Percentiles rank a stretch among this genome's conserved stretches.
Evolutionary conservation across 2,329 filamentous ascomycete species (phyloP).

Genomic region (Zarea fungicola): DNA sequence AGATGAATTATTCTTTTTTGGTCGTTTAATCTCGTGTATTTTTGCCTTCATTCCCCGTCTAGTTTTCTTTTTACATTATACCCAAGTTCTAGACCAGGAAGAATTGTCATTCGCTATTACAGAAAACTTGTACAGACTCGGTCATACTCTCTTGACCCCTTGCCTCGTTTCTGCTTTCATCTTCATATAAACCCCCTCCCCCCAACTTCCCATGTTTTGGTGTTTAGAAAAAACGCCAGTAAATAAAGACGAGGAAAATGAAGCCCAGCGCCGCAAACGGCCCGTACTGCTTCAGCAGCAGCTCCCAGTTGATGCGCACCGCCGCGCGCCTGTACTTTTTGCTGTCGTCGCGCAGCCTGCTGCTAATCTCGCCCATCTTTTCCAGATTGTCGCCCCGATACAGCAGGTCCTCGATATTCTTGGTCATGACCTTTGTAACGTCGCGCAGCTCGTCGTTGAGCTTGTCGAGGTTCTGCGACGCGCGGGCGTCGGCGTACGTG

Average conservation of each 20-base stretch:
- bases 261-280: constrained; percentile 78
- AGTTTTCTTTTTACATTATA: background rate
- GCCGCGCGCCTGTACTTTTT: constrained; percentile 91
- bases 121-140: background rate
- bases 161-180: too few species aligned
- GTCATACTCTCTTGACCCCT: too few species aligned
- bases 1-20: background rate
- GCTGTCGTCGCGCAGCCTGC: constrained; percentile 81
- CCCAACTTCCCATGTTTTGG: background rate
- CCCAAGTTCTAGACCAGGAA: background rate
- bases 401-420: constrained; percentile 97
- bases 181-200: too few species aligned
- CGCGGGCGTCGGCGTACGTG: constrained; percentile 88
- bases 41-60: background rate
- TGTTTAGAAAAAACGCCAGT: constrained; percentile 82
- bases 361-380: constrained; percentile 93
- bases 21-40: background rate
- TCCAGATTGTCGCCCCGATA: constrained; percentile 93
- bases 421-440: constrained; percentile 99
- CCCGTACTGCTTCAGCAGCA: constrained; percentile 93
- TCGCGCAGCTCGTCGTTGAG: constrained; percentile 96
- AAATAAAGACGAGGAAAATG: constrained; percentile 80
- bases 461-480: constrained; percentile 87
- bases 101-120: background rate
- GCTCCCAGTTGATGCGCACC: constrained; percentile 95